phyloP scores from a whole-genome alignment of 2,329 filamentous ascomycete genomes.

The Scedosporium minutisporum region DNA sequence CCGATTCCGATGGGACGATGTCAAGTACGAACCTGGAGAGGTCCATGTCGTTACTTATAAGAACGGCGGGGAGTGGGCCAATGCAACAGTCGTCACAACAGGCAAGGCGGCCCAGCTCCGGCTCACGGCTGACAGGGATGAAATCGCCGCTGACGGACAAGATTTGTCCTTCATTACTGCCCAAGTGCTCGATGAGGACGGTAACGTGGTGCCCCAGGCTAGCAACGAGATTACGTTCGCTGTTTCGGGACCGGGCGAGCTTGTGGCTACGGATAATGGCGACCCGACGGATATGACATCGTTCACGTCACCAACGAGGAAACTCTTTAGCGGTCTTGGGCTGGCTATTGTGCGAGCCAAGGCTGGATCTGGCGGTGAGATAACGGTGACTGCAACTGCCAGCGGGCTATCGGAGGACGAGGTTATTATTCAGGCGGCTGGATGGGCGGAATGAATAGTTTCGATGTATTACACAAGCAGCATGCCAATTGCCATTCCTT shows the following conservation, averaged over 20 bases:
- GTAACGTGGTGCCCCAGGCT: constrained; percentile 33
- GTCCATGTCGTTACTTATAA: constrained; percentile 38
- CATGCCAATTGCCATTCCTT: too few relatives aligned
- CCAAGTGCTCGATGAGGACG: constrained; percentile 32
- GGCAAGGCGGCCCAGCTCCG: constrained; percentile 27
- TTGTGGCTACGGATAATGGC: constrained; percentile 43
- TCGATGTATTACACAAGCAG: too few relatives aligned
- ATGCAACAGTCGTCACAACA: constrained; percentile 28
- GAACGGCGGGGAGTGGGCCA: constrained; percentile 35
- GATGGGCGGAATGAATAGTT: neutral
- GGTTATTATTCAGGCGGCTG: neutral
- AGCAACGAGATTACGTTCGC: constrained; percentile 32
- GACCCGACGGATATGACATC: constrained; percentile 33
- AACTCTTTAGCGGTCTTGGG: constrained; percentile 30
- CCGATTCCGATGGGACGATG: constrained; percentile 43
- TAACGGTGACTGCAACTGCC: neutral
- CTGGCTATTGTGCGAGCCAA: constrained; percentile 28
- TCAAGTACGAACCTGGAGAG: constrained; percentile 37
- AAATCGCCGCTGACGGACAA: constrained; percentile 28
- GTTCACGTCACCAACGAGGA: constrained; percentile 28
- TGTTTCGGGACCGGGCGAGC: constrained; percentile 30
- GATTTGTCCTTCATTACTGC: constrained; percentile 38
- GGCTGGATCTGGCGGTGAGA: neutral
- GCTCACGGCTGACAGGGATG: constrained; percentile 28
- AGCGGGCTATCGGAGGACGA: neutral